phyloP scores from a whole-genome alignment of 2,329 filamentous ascomycete genomes.

The Annulohypoxylon truncatum region DNA sequence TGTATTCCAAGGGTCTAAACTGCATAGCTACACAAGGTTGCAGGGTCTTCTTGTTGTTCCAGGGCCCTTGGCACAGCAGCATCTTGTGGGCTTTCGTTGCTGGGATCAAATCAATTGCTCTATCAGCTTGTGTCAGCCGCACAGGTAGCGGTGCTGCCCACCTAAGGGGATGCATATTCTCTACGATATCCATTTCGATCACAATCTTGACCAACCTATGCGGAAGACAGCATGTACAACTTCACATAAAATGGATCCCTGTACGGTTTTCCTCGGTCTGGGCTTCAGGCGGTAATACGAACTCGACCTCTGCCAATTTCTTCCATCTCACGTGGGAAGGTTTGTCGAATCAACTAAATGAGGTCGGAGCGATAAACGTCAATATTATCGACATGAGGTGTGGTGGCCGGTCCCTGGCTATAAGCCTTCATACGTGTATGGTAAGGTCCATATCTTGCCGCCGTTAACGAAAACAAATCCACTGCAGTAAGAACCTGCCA shows the following conservation, averaged over 20 bases:
- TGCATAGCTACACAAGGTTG: conserved; percentile 7
- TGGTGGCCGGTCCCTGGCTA: not conserved
- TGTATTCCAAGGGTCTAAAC: conserved; percentile 56
- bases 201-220: conserved; percentile 12
- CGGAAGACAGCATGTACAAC: not conserved
- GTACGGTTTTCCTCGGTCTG: not conserved
- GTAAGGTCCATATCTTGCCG: conserved; percentile 44
- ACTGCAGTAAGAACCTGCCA: conserved; percentile 48
- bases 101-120: conserved; percentile 7
- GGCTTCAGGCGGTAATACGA: conserved; percentile 1
- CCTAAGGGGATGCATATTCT: not conserved
- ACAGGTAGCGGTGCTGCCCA: conserved; percentile 18
- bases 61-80: conserved; percentile 16
- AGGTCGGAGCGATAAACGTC: not conserved
- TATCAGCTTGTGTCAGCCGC: conserved; percentile 1
- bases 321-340: not conserved
- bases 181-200: conserved; percentile 13
- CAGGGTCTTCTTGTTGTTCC: conserved; percentile 17
- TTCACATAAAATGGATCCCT: not conserved
- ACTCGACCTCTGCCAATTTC: not conserved
- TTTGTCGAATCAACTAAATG: not conserved
- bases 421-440: conserved; percentile 40
- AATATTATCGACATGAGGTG: not conserved
- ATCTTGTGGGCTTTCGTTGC: not conserved
- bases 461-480: conserved; percentile 46